These are phyloP conservation scores for Aspergillus sp. DNA, from an alignment of 2,329 filamentous ascomycete genomes.

Conservation along the genomic window DNA sequence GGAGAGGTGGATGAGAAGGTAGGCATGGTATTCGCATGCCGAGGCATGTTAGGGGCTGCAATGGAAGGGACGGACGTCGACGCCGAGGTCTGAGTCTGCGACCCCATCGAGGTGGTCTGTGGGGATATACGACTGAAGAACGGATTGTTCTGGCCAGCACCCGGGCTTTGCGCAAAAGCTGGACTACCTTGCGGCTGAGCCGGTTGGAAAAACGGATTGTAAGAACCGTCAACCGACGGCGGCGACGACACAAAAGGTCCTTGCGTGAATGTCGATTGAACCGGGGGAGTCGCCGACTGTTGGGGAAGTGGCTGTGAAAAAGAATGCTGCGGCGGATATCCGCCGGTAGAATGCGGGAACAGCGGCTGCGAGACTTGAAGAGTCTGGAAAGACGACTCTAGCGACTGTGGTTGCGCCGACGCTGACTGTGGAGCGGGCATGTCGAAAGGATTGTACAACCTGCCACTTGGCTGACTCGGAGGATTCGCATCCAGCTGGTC, in stretches of 20 bases:
- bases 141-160: constrained; percentile 22
- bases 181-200: constrained; percentile 17
- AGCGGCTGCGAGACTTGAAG: constrained; percentile 62
- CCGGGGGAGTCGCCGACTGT: constrained; percentile 36
- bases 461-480: constrained; percentile 19
- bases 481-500: constrained; percentile 43
- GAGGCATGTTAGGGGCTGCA: constrained; percentile 14
- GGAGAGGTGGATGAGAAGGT: constrained; percentile 21
- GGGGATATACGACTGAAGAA: constrained; percentile 25
- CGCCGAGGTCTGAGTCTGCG: constrained; percentile 14
- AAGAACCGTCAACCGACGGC: constrained; percentile 23
- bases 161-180: constrained; percentile 8
- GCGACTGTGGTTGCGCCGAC: constrained; percentile 20
- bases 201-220: constrained; percentile 38
- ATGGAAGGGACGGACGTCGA: constrained; percentile 5
- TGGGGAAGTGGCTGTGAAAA: constrained; percentile 31
- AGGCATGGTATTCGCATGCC: constrained; percentile 34
- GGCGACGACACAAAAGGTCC: constrained; percentile 24
- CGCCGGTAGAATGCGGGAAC: constrained; percentile 69
- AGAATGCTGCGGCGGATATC: constrained; percentile 37
- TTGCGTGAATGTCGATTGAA: constrained; percentile 27
- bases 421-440: constrained; percentile 34
- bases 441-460: constrained; percentile 62
- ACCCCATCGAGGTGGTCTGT: constrained; percentile 12
- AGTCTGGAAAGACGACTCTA: constrained; percentile 65